Base-by-base conservation (phyloP, 495 filamentous ascomycete genomes). In the Aspergillus baeticus region DNA sequence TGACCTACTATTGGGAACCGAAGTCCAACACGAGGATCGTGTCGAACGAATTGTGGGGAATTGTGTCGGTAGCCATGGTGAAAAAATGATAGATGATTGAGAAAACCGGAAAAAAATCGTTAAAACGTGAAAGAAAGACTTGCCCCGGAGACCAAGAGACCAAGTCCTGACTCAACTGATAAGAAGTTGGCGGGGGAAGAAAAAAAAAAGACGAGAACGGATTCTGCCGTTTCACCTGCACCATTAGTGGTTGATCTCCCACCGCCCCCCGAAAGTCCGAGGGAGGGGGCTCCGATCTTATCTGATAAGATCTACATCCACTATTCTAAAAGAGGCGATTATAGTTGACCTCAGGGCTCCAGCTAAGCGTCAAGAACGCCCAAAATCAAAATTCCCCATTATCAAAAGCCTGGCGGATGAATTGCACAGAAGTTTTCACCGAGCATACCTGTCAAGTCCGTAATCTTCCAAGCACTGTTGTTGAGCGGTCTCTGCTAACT, bases 1-100 rank as follows among this genome's bases (percentile, higher is more conserved):
- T 0, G n/a, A 50, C 62, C 48, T 59, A 63, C 54, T 62, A 66
- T 62, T 72, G 61, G n/a, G 65, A 84, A 38, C 85, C 85, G 61
- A 87, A 87, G 68, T 88, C 85, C 54, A 88, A 74, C 51, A 83
- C 77, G 54, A 88, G 72, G 60, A 87, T 81, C 43, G 85, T 88
- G 67, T 87, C 83, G 69, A 84, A 87, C 64, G 76, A 69, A 54
- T 81, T 71, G 66, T 83, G 78, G 44, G 82, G 82, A 45, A 62
- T 60, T 39, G 57, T 57, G 39, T 61, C 59, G 15, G 45, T 53
- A 18, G 64, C 61, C 64, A 66, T 66, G 49, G 34, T 56, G 63
- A 52, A 44, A 51, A 0, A 22, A 2, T 8, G 20, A 57, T 13
- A 14, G 34, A 26, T 20, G 44, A 26, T 26, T 37, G 23, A 43